Percentiles rank a stretch among this genome's conserved stretches.
These are phyloP conservation scores for Taphrina sp. DNA, from an alignment of 1,139 yeast genomes.

Conservation along the genomic window DNA sequence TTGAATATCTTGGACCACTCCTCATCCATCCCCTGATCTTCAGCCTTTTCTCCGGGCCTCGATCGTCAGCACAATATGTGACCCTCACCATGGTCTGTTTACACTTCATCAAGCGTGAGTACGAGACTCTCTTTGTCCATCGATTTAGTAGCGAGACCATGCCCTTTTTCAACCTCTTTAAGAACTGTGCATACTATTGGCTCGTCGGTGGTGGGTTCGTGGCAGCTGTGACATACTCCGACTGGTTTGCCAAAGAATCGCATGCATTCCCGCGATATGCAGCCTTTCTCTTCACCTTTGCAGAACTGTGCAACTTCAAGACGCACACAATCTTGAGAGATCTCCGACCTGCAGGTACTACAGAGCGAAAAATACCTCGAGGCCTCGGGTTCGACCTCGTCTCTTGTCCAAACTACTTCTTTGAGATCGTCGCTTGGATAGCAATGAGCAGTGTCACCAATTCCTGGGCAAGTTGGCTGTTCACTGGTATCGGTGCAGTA, in stretches of 20 bases:
- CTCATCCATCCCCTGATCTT: slow-evolving; percentile 72
- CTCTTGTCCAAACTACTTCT: slow-evolving; percentile 81
- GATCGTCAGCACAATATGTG: slow-evolving; percentile 21
- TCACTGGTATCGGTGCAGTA: slow-evolving; percentile 64
- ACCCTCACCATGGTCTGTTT: slow-evolving; percentile 53
- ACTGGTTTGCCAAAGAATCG: slow-evolving; percentile 43
- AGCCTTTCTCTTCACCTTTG: slow-evolving; percentile 54
- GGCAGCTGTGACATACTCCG: slow-evolving; percentile 68
- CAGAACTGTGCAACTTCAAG: slow-evolving; percentile 69
- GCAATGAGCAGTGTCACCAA: slow-evolving; percentile 67
- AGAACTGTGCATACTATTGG: slow-evolving; percentile 92
- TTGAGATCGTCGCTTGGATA: slow-evolving; percentile 76
- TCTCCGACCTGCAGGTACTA: slow-evolving; percentile 53
- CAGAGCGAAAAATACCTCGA: slow-evolving; percentile 53
- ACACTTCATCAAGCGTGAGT: slow-evolving; percentile 84
- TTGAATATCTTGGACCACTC: slow-evolving; percentile 89
- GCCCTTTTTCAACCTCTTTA: slow-evolving; percentile 84
- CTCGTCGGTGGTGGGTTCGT: slow-evolving; percentile 72
- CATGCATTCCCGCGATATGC: slow-evolving; percentile 37
- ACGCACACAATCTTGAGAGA: slow-evolving; percentile 63
- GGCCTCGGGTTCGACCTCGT: slow-evolving; percentile 53
- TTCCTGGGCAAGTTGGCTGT: slow-evolving; percentile 58
- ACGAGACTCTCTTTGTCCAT: slow-evolving; percentile 81
- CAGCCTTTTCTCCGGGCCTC: slow-evolving; percentile 35
- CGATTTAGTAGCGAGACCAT: slow-evolving; percentile 82